These are phyloP conservation scores for Ophiorrhiza pumila DNA, from an alignment of 257 asterid species.

Conservation along the genomic window DNA sequence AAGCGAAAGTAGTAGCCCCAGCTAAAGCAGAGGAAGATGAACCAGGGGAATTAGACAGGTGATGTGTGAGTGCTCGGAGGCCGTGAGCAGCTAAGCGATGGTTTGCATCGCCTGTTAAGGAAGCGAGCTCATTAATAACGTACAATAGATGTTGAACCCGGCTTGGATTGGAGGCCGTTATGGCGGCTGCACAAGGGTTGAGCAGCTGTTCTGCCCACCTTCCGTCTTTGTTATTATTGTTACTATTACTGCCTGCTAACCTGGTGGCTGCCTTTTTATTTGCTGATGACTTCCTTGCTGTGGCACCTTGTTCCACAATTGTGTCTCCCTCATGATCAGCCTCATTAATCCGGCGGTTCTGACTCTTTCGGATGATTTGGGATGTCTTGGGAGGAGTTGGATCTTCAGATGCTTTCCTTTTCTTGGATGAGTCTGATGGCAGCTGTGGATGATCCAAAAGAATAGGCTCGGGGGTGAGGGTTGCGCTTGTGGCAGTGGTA, in stretches of 20 bases:
- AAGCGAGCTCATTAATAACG: slow-evolving; percentile 65
- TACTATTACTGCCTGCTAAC: slow-evolving; percentile 24
- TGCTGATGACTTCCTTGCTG: slow-evolving; percentile 26
- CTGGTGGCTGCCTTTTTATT: slow-evolving; percentile 35
- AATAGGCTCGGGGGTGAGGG: slow-evolving; percentile 30
- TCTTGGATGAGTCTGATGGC: slow-evolving; percentile 37
- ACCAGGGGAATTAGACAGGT: slow-evolving; percentile 39
- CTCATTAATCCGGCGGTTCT: slow-evolving; percentile 23
- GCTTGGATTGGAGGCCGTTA: slow-evolving; percentile 49
- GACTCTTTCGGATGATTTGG: slow-evolving; percentile 22
- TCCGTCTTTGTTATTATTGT: slow-evolving; percentile 50
- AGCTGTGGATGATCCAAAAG: slow-evolving; percentile 29
- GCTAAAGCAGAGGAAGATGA: slow-evolving; percentile 26
- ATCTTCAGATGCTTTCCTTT: slow-evolving; percentile 48
- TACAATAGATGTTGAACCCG: slow-evolving; percentile 73
- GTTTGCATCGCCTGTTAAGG: slow-evolving; percentile 69
- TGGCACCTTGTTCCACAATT: slow-evolving; percentile 18
- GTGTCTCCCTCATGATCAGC: slow-evolving; percentile 18
- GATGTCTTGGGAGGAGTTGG: slow-evolving; percentile 24
- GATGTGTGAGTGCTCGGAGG: slow-evolving; percentile 60
- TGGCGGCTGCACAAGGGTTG: slow-evolving; percentile 83
- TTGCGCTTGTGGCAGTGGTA: slow-evolving; percentile 24
- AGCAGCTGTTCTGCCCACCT: slow-evolving; percentile 93
- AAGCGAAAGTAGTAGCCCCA: slow-evolving; percentile 38
- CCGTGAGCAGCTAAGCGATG: slow-evolving; percentile 78